phyloP scores from a whole-genome alignment of 345 rosid species.

The Citrus reticulata region DNA sequence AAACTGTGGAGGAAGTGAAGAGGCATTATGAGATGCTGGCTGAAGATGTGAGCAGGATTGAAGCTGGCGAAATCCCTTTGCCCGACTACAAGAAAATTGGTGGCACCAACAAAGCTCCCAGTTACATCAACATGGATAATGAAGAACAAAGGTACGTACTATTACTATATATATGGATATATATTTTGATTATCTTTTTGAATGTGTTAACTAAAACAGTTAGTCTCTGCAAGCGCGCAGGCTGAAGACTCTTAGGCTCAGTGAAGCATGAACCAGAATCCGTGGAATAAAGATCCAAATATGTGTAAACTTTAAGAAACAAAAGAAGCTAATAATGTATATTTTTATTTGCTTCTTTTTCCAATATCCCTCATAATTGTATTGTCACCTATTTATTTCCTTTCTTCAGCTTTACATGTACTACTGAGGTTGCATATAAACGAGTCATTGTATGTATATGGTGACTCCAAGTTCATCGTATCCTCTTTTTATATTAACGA shows the following conservation, averaged over 20 bases:
- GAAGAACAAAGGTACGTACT: constrained; percentile 27
- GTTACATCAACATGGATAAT: constrained; percentile 17
- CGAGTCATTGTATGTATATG: not conserved
- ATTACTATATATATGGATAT: not conserved
- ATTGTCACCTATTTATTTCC: not conserved
- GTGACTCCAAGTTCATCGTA: not conserved
- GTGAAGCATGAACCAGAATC: constrained; percentile 15
- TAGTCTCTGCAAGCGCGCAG: constrained; percentile 18
- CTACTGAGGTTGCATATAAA: not conserved
- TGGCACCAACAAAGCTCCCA: constrained; percentile 1
- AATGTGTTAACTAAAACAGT: not conserved
- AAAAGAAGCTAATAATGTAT: not conserved
- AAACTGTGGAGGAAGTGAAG: constrained; percentile 33
- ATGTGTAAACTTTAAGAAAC: not conserved
- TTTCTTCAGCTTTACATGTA: not conserved
- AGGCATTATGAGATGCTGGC: constrained; percentile 42
- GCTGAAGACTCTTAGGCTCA: constrained; percentile 34
- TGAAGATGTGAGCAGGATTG: constrained; percentile 45
- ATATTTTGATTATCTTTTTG: too few species aligned
- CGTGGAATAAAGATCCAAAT: constrained; percentile 3
- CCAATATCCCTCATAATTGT: not conserved
- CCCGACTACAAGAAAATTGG: constrained; percentile 39
- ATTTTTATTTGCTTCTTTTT: not conserved
- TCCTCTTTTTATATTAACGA: not conserved
- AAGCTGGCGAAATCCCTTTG: constrained; percentile 42